A percentile compares a stretch with the other conserved stretches of the same genome.
phyloP scores from a whole-genome alignment of 495 filamentous ascomycete genomes.

The Aspergillus coremiiformis region DNA sequence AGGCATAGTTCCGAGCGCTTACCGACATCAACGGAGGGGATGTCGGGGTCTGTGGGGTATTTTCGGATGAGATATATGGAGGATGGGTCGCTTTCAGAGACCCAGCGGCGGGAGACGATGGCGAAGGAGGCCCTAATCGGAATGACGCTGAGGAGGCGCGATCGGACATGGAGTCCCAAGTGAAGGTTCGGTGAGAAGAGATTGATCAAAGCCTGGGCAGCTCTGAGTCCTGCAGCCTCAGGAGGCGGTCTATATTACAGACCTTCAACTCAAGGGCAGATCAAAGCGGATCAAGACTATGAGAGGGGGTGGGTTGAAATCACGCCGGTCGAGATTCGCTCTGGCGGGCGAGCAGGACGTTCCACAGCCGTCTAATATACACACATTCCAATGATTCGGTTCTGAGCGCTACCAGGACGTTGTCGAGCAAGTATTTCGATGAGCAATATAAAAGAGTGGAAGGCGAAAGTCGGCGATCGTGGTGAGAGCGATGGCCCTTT shows the following conservation, averaged over 20 bases:
- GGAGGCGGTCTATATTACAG: slow-evolving; percentile 20
- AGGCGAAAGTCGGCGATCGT: background rate
- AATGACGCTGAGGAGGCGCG: slow-evolving; percentile 31
- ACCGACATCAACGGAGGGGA: slow-evolving; percentile 50
- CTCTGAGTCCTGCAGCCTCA: slow-evolving; percentile 5
- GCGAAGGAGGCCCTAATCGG: slow-evolving; percentile 37
- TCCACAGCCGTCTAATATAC: slow-evolving; percentile 32
- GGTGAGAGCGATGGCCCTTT: slow-evolving; percentile 17
- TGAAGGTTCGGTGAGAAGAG: slow-evolving; percentile 8
- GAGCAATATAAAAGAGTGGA: slow-evolving; percentile 3
- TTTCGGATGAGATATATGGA: slow-evolving; percentile 27
- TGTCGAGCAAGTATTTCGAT: slow-evolving; percentile 1
- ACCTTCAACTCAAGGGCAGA: slow-evolving; percentile 10
- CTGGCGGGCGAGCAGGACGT: slow-evolving; percentile 35
- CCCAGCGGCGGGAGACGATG: slow-evolving; percentile 36
- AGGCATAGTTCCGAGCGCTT: slow-evolving; percentile 43
- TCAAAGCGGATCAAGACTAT: slow-evolving; percentile 8
- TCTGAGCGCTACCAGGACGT: slow-evolving; percentile 9
- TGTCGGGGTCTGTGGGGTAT: slow-evolving; percentile 39
- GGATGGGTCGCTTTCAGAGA: slow-evolving; percentile 32
- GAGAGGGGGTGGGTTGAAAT: slow-evolving; percentile 7
- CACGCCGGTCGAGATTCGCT: slow-evolving; percentile 32
- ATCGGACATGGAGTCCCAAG: slow-evolving; percentile 36
- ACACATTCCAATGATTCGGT: slow-evolving; percentile 32
- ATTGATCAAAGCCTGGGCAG: slow-evolving; percentile 11